Conservation (phyloP, 495 filamentous ascomycete genomes). For the Patellaria atrata region DNA sequence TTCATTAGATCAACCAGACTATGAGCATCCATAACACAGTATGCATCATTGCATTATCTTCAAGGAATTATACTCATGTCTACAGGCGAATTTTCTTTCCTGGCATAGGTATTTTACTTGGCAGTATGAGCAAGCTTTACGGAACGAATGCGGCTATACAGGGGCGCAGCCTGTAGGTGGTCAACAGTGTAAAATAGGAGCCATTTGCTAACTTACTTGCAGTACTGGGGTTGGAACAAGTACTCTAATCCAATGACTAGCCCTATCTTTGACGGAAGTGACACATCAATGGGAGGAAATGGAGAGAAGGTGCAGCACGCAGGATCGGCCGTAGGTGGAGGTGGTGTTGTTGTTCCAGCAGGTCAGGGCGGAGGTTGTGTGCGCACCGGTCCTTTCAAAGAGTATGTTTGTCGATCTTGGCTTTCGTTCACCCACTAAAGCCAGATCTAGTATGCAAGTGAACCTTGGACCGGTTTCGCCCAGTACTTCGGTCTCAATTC, state of each 20-base stretch:
- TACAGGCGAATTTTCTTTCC: constrained; percentile 15
- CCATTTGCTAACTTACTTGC: too few relatives aligned
- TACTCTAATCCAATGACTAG: constrained; percentile 34
- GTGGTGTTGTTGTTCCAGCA: constrained; percentile 24
- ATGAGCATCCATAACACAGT: constrained; percentile 14
- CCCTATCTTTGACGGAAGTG: constrained; percentile 50
- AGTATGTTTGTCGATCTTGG: too few relatives aligned
- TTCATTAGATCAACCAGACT: constrained; percentile 16
- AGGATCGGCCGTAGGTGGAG: constrained; percentile 17
- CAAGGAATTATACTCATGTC: background rate
- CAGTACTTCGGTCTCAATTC: constrained; percentile 3
- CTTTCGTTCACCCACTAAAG: too few relatives aligned
- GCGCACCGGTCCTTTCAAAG: constrained; percentile 41
- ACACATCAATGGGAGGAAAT: constrained; percentile 47
- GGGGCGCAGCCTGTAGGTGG: constrained; percentile 21
- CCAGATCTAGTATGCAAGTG: constrained; percentile 12
- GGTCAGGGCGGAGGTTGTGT: constrained; percentile 54
- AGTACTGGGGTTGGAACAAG: constrained; percentile 55
- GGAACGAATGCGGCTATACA: constrained; percentile 24
- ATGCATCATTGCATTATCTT: background rate
- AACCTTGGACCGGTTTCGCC: constrained; percentile 12
- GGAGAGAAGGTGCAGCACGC: constrained; percentile 33
- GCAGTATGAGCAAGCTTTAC: constrained; percentile 18
- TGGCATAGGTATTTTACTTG: constrained; percentile 16
- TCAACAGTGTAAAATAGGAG: too few relatives aligned